Evolutionary conservation across 1,284 basidiomycete species (phyloP).

Genomic region (Ustilago xerochloae): DNA sequence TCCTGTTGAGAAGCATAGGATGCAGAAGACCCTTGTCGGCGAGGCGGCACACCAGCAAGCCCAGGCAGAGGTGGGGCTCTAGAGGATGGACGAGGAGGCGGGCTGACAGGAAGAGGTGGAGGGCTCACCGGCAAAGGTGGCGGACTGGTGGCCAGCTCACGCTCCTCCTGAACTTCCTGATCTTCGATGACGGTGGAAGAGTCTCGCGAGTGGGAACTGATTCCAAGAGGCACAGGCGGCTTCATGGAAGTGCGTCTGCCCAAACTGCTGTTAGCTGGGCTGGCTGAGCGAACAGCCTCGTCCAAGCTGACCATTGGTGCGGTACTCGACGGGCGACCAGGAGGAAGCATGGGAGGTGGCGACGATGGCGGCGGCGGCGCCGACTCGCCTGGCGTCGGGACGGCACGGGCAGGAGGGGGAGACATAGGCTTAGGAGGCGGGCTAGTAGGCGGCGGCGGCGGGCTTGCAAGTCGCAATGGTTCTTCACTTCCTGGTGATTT

Average conservation of each 20-base stretch:
- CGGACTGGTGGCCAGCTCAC: slow-evolving; percentile 70
- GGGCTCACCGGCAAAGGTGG: slow-evolving; percentile 39
- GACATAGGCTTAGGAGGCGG: slow-evolving; percentile 38
- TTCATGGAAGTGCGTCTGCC: slow-evolving; percentile 34
- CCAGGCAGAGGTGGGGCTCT: slow-evolving; percentile 87
- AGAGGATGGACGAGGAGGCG: slow-evolving; percentile 77
- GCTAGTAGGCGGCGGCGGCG: slow-evolving; percentile 30
- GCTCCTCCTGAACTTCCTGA: slow-evolving; percentile 30
- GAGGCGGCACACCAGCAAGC: slow-evolving; percentile 78
- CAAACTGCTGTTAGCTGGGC: slow-evolving; percentile 30
- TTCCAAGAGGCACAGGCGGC: slow-evolving; percentile 39
- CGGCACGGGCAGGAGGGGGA: slow-evolving; percentile 17
- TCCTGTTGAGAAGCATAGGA: slow-evolving; percentile 22
- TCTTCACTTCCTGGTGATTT: slow-evolving; percentile 31
- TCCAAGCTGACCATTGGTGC: slow-evolving; percentile 38
- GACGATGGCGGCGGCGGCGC: slow-evolving; percentile 29
- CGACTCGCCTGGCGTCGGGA: slow-evolving; percentile 19
- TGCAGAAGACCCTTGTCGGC: slow-evolving; percentile 37
- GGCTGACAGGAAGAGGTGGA: slow-evolving; percentile 45
- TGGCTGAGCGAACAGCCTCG: slow-evolving; percentile 35
- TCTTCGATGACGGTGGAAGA: slow-evolving; percentile 17
- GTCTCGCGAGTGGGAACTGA: slow-evolving; percentile 32
- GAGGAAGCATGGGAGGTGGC: slow-evolving; percentile 26
- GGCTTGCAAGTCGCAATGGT: slow-evolving; percentile 24
- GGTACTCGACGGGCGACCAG: slow-evolving; percentile 40